Evolutionary conservation across 345 rosid genomes (phyloP).

Genomic region (Rubroshorea leprosula): DNA sequence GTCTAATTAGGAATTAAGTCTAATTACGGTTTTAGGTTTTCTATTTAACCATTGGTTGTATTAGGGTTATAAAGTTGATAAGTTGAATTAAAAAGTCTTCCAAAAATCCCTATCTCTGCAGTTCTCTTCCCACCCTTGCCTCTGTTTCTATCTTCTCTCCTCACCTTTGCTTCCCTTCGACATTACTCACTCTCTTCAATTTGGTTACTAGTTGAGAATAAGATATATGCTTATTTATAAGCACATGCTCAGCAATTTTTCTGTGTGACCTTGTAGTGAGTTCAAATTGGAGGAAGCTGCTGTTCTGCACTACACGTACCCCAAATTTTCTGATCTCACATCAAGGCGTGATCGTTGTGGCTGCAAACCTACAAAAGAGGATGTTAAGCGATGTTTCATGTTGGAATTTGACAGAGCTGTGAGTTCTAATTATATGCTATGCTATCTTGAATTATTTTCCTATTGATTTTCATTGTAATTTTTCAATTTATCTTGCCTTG

Average conservation of each 20-base stretch:
- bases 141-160: too few species aligned
- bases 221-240: not conserved
- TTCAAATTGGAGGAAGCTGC: conserved; percentile 84
- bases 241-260: conserved; percentile 6
- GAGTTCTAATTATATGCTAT: conserved; percentile 31
- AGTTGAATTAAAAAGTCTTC: too few species aligned
- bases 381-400: conserved; percentile 97
- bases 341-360: conserved; percentile 98
- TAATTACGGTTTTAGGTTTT: too few species aligned
- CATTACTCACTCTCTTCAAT: not conserved
- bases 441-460: not conserved
- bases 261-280: conserved; percentile 40
- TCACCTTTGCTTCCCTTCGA: too few species aligned
- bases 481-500: not conserved
- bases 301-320: conserved; percentile 82
- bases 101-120: too few species aligned
- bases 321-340: conserved; percentile 88
- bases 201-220: not conserved
- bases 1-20: too few species aligned
- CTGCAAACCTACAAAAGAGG: conserved; percentile 95
- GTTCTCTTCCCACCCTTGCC: too few species aligned
- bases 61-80: too few species aligned
- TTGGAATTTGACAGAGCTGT: conserved; percentile 93
- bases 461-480: not conserved
- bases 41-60: too few species aligned